phyloP scores from a whole-genome alignment of 768 basidiomycete species.

The Epithele typhae region DNA sequence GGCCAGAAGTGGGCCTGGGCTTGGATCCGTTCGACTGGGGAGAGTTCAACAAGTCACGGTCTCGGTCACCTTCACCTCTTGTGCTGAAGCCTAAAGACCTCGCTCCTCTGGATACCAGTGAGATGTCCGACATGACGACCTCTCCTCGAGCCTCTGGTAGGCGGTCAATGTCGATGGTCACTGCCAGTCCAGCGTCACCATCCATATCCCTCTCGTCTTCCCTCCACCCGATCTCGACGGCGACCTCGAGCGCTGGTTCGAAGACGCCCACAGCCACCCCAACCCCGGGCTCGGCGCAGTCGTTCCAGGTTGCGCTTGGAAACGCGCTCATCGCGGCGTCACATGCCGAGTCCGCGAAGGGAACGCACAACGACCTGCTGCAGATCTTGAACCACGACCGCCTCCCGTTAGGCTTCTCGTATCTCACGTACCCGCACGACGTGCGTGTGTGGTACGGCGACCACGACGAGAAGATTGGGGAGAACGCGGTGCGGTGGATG shows the following conservation, averaged over 20 bases:
- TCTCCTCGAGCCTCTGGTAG: slow-evolving; percentile 48
- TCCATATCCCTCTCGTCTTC: slow-evolving; percentile 26
- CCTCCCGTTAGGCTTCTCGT: slow-evolving; percentile 88
- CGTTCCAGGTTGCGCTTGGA: slow-evolving; percentile 65
- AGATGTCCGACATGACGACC: slow-evolving; percentile 26
- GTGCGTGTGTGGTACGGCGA: slow-evolving; percentile 93
- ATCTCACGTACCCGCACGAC: slow-evolving; percentile 68
- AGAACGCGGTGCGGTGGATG: slow-evolving; percentile 91
- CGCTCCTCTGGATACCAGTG: slow-evolving; percentile 32
- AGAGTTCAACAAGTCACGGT: slow-evolving; percentile 5
- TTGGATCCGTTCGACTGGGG: slow-evolving; percentile 46
- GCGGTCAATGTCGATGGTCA: slow-evolving; percentile 66
- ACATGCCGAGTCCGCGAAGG: slow-evolving; percentile 90
- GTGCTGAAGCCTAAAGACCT: slow-evolving; percentile 21
- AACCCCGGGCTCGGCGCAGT: slow-evolving; percentile 5
- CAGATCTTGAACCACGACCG: slow-evolving; percentile 90
- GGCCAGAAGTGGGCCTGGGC: slow-evolving; percentile 21
- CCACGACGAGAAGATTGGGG: slow-evolving; percentile 88
- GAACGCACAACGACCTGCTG: slow-evolving; percentile 86
- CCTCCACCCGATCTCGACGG: slow-evolving; percentile 21
- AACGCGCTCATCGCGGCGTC: slow-evolving; percentile 91
- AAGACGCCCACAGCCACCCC: slow-evolving; percentile 23
- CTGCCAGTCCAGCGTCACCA: slow-evolving; percentile 51
- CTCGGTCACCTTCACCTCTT: slow-evolving; percentile 20
- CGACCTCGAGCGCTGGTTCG: slow-evolving; percentile 16